A percentile compares a stretch with the other conserved stretches of the same genome.
These are phyloP conservation scores for Candida dubliniensis DNA, from an alignment of 1,139 yeast genomes.

Conservation along the genomic window DNA sequence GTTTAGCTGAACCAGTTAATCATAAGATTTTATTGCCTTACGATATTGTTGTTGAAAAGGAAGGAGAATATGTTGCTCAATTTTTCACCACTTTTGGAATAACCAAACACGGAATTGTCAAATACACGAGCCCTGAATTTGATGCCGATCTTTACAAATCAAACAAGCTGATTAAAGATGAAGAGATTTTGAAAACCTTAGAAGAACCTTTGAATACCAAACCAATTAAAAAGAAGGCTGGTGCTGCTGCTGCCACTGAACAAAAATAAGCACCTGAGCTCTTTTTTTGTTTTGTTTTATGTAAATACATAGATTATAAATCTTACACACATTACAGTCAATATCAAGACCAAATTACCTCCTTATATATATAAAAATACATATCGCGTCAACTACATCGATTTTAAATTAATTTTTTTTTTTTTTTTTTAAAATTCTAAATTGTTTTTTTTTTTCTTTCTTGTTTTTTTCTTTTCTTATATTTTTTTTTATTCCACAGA, in stretches of 20 bases:
- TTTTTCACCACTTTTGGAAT: constrained; percentile 76
- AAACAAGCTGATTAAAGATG: constrained; percentile 59
- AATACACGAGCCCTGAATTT: constrained; percentile 63
- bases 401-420: too few relatives aligned
- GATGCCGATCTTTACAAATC: constrained; percentile 50
- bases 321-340: too few relatives aligned
- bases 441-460: too few relatives aligned
- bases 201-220: constrained; percentile 49
- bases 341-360: too few relatives aligned
- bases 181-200: constrained; percentile 50
- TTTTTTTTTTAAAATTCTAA: too few relatives aligned
- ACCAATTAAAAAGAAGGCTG: constrained; percentile 45
- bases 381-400: too few relatives aligned
- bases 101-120: constrained; percentile 71
- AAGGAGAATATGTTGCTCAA: constrained; percentile 69
- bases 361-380: too few relatives aligned
- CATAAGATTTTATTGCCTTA: constrained; percentile 70
- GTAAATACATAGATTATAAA: not conserved
- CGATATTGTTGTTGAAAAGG: constrained; percentile 69
- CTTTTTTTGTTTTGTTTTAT: not conserved
- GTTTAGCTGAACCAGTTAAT: constrained; percentile 70
- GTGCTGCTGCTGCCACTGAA: not conserved
- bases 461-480: too few relatives aligned
- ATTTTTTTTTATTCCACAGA: not conserved
- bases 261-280: not conserved